Percentiles rank a stretch among this genome's conserved stretches.
Evolutionary conservation across 2,329 filamentous ascomycete species (phyloP).

Genomic region (Calonectria fujianensis): DNA sequence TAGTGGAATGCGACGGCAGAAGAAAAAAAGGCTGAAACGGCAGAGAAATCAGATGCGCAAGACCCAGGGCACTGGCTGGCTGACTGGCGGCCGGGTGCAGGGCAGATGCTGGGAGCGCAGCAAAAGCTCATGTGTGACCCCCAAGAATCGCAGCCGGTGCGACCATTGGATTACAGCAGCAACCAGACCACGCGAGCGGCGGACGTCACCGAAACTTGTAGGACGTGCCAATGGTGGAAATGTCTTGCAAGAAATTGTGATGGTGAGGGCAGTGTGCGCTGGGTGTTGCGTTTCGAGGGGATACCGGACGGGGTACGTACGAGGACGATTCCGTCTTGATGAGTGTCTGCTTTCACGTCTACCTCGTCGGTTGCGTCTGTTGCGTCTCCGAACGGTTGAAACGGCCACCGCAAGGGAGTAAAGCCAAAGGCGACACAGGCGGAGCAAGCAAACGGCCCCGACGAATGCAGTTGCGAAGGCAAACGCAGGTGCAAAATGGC

Average conservation of each 20-base stretch:
- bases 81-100: constrained; percentile 46
- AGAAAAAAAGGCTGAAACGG: constrained; percentile 37
- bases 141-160: constrained; percentile 47
- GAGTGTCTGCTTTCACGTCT: constrained; percentile 13
- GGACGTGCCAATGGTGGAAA: constrained; percentile 43
- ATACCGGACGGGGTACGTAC: constrained; percentile 14
- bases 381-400: constrained; percentile 3
- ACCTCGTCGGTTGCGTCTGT: constrained; percentile 19
- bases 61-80: constrained; percentile 32
- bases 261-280: neutral
- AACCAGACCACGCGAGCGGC: constrained; percentile 46
- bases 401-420: constrained; percentile 12
- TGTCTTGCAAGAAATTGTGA: constrained; percentile 36
- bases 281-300: constrained; percentile 21
- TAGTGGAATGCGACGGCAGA: constrained; percentile 47
- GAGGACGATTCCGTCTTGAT: constrained; percentile 8
- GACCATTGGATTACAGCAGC: constrained; percentile 46
- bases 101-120: constrained; percentile 47
- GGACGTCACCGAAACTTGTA: constrained; percentile 44
- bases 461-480: constrained; percentile 40
- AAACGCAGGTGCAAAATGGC: constrained; percentile 36
- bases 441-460: constrained; percentile 28
- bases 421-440: constrained; percentile 8
- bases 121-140: constrained; percentile 52
- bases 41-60: constrained; percentile 40